Evolutionary conservation across 805 yeast genomes (phyloP).

Genomic region (Pichia deserticola): DNA sequence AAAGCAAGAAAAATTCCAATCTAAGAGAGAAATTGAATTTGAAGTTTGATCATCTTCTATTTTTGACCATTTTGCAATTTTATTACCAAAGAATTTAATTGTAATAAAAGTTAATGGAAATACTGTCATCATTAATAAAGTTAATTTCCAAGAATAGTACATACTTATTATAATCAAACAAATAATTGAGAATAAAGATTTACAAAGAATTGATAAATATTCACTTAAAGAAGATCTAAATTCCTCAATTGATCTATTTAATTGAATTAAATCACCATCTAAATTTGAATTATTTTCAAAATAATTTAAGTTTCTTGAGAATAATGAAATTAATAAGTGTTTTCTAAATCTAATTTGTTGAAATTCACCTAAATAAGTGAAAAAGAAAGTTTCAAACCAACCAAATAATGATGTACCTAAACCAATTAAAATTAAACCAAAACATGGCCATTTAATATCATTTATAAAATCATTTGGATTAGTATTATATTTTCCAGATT

Average conservation of each 20-base stretch:
- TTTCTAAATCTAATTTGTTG: conserved; percentile 54
- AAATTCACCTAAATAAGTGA: conserved; percentile 68
- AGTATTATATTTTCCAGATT: conserved; percentile 26
- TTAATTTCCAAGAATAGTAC: conserved; percentile 76
- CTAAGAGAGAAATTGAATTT: conserved; percentile 49
- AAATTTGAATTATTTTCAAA: conserved; percentile 51
- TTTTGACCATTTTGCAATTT: conserved; percentile 42
- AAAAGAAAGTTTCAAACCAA: conserved; percentile 51
- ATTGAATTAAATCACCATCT: conserved; percentile 57
- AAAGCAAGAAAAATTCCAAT: conserved; percentile 63
- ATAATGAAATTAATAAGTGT: conserved; percentile 35
- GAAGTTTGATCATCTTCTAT: conserved; percentile 53
- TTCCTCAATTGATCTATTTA: conserved; percentile 71
- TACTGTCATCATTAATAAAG: conserved; percentile 67
- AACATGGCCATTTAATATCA: conserved; percentile 29
- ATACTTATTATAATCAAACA: conserved; percentile 60
- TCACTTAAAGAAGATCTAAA: conserved; percentile 61
- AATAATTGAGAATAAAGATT: conserved; percentile 44
- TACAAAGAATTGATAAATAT: conserved; percentile 49
- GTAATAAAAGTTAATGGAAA: conserved; percentile 56
- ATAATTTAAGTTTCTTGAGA: conserved; percentile 50
- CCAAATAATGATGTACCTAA: conserved; percentile 35
- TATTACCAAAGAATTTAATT: conserved; percentile 43
- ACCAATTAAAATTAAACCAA: conserved; percentile 39
- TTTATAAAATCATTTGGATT: conserved; percentile 25